A percentile compares a stretch with the other conserved stretches of the same genome.
phyloP scores from a whole-genome alignment of 495 filamentous ascomycete genomes.

The Aspergillus egyptiacus region DNA sequence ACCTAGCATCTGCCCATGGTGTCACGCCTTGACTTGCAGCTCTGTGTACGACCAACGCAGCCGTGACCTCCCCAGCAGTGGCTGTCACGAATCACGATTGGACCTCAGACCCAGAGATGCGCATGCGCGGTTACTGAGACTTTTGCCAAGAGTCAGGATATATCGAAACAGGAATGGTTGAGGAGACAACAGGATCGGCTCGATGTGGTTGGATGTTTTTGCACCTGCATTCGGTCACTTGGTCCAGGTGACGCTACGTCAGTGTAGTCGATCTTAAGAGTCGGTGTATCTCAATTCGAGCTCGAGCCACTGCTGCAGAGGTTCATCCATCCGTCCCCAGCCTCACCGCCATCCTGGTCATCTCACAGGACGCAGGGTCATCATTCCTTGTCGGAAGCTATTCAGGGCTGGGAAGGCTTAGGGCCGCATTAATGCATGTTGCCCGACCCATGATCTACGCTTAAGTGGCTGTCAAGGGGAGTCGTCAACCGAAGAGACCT shows the following conservation, averaged over 20 bases:
- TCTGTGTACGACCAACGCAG: constrained; percentile 4
- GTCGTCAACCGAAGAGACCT: constrained; percentile 6
- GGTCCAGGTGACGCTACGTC: not conserved
- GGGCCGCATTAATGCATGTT: constrained; percentile 4
- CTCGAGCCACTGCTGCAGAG: not conserved
- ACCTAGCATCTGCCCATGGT: not conserved
- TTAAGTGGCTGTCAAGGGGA: constrained; percentile 5
- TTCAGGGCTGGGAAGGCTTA: not conserved
- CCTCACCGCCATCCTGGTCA: not conserved
- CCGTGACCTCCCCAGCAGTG: not conserved
- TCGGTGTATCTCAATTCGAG: not conserved
- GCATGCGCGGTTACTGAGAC: constrained; percentile 1
- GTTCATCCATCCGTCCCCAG: not conserved
- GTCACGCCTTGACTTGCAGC: not conserved
- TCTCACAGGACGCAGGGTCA: not conserved
- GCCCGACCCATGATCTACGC: constrained; percentile 16
- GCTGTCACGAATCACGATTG: constrained; percentile 2
- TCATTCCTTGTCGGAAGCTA: constrained; percentile 3
- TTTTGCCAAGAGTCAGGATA: not conserved
- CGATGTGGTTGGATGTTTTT: constrained; percentile 3
- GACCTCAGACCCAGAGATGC: not conserved
- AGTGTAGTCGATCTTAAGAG: too few relatives aligned
- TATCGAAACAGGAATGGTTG: not conserved
- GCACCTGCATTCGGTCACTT: not conserved
- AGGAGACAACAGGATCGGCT: not conserved